Evolutionary conservation across 768 basidiomycete species (phyloP).

Genomic region (Leccinum uliginosum): DNA sequence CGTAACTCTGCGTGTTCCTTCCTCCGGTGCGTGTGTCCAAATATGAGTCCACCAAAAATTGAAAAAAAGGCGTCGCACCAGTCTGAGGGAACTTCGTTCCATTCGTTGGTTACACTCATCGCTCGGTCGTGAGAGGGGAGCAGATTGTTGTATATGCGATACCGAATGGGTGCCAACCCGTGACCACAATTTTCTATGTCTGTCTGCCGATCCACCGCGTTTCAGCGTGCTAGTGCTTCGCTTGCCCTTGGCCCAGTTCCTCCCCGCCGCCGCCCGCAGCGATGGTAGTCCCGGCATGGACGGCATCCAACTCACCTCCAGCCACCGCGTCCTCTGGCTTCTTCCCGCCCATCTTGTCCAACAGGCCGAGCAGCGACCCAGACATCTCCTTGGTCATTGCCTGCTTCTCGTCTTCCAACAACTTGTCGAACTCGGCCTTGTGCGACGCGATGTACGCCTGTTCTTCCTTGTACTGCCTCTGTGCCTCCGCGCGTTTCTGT

Average conservation of each 20-base stretch:
- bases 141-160: background rate
- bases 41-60: background rate
- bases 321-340: background rate
- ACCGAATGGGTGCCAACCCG: background rate
- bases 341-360: slow-evolving; percentile 26
- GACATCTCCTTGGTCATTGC: slow-evolving; percentile 45
- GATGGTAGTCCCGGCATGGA: background rate
- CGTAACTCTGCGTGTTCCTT: too few species aligned
- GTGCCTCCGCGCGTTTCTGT: slow-evolving; percentile 47
- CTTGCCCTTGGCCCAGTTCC: background rate
- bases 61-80: background rate
- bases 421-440: slow-evolving; percentile 45
- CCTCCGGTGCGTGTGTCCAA: too few species aligned
- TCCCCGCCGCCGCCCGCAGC: background rate
- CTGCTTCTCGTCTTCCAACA: slow-evolving; percentile 50
- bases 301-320: background rate
- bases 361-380: slow-evolving; percentile 35
- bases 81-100: background rate
- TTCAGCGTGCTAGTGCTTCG: background rate
- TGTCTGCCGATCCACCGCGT: background rate
- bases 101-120: background rate
- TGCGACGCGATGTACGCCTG: slow-evolving; percentile 48
- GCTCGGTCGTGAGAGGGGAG: background rate
- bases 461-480: slow-evolving; percentile 48
- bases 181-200: background rate